phyloP scores from a whole-genome alignment of 1,139 yeast species.

The Nakaseomyces nivariensis region DNA sequence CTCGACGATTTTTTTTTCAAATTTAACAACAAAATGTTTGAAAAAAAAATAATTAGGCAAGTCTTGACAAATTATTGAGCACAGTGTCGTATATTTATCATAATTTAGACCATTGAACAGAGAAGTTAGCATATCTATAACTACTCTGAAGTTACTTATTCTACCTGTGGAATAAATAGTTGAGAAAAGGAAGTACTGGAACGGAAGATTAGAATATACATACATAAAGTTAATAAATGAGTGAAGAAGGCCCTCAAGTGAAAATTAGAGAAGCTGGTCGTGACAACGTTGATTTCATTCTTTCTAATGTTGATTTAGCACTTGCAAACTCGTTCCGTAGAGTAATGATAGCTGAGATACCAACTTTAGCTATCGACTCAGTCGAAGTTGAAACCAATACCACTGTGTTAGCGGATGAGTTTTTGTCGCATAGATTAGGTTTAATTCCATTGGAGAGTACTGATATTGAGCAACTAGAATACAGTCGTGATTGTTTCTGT shows the following conservation, averaged over 20 bases:
- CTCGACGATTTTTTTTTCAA: neutral
- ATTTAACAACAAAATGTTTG: neutral
- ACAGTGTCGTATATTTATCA: no score
- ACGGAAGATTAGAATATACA: no score
- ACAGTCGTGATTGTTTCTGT: constrained; percentile 93
- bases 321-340: constrained; percentile 89
- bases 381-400: constrained; percentile 93
- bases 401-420: constrained; percentile 93
- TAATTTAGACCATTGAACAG: no score
- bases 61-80: no score
- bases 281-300: constrained; percentile 83
- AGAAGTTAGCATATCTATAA: no score
- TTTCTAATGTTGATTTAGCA: constrained; percentile 80
- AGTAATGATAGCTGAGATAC: constrained; percentile 90
- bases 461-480: constrained; percentile 68
- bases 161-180: no score
- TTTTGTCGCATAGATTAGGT: constrained; percentile 87
- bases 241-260: constrained; percentile 61
- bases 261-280: constrained; percentile 78
- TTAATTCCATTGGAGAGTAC: constrained; percentile 78
- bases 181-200: no score
- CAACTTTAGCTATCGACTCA: constrained; percentile 89
- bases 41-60: neutral
- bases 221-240: constrained; percentile 12
- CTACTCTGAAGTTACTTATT: no score